Conservation (phyloP, 306 rosid genomes). For the Mucuna pruriens region DNA sequence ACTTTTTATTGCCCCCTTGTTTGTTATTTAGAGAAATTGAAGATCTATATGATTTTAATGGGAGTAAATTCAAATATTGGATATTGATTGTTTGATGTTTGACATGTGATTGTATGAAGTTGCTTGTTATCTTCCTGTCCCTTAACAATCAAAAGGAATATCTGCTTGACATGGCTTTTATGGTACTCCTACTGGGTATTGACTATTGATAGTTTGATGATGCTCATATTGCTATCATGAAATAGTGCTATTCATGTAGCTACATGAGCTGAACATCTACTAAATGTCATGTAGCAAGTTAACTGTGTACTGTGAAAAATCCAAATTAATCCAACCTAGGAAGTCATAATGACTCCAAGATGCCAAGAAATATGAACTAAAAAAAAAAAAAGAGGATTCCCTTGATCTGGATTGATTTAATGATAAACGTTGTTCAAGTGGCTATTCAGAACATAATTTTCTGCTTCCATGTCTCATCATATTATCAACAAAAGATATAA, state of each 20-base stretch:
- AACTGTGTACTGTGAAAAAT: conserved; percentile 7
- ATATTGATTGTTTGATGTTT: conserved; percentile 8
- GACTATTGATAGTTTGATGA: conserved; percentile 1
- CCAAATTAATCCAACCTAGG: conserved; percentile 20
- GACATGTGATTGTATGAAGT: conserved; percentile 4
- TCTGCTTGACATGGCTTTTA: conserved; percentile 31
- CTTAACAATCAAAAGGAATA: neutral
- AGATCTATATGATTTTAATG: neutral
- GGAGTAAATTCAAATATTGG: conserved; percentile 4
- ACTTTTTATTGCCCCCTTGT: neutral
- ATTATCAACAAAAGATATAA: neutral
- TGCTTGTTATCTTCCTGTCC: neutral
- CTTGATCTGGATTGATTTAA: conserved; percentile 28
- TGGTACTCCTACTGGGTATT: too few relatives aligned
- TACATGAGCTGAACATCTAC: neutral
- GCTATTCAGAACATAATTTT: neutral
- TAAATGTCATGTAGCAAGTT: conserved; percentile 1
- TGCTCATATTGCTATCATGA: conserved; percentile 19
- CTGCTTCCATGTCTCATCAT: conserved; percentile 1
- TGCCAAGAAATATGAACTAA: neutral
- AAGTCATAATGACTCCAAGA: neutral
- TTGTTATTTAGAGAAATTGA: neutral
- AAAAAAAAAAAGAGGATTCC: neutral
- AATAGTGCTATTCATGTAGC: neutral
- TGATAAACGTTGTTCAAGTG: neutral